Evolutionary conservation across 371 early-diverging fungal genomes (phyloP).

Genomic region (Saksenaea oblongispora): DNA sequence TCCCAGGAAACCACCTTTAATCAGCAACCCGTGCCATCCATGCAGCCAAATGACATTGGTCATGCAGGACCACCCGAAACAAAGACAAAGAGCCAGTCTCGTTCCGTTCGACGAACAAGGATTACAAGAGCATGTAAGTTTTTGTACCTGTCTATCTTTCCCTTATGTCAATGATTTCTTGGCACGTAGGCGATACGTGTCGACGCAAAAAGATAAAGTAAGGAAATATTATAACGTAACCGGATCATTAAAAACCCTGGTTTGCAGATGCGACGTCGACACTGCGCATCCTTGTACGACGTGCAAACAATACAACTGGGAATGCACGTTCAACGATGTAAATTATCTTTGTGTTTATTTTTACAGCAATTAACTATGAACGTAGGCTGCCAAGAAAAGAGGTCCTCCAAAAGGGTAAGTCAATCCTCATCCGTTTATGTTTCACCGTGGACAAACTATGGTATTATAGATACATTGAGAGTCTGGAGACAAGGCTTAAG

Average conservation of each 20-base stretch:
- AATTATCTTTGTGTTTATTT: not conserved
- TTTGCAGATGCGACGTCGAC: slow-evolving; percentile 20
- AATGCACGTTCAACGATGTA: slow-evolving; percentile 35
- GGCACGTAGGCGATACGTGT: not conserved
- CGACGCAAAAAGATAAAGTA: slow-evolving; percentile 3
- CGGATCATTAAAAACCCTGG: not conserved
- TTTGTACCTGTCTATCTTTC: not conserved
- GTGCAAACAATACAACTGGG: slow-evolving; percentile 18
- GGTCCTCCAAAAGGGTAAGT: slow-evolving; percentile 52
- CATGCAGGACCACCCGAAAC: not conserved
- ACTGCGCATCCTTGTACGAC: slow-evolving; percentile 14
- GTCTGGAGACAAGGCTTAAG: slow-evolving; percentile 37
- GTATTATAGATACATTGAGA: slow-evolving; percentile 40
- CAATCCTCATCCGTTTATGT: not conserved
- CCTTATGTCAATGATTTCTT: not conserved
- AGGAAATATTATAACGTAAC: not conserved
- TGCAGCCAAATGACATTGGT: not conserved
- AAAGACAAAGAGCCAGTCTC: not conserved
- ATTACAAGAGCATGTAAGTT: not conserved
- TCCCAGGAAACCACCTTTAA: not conserved
- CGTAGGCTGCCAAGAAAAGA: slow-evolving; percentile 42
- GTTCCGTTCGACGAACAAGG: not conserved
- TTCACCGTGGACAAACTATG: not conserved
- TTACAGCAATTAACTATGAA: slow-evolving; percentile 1
- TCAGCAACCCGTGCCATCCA: not conserved